Evolutionary conservation across 2,329 filamentous ascomycete species (phyloP).

Genomic region (Sclerotinia subarctica): DNA sequence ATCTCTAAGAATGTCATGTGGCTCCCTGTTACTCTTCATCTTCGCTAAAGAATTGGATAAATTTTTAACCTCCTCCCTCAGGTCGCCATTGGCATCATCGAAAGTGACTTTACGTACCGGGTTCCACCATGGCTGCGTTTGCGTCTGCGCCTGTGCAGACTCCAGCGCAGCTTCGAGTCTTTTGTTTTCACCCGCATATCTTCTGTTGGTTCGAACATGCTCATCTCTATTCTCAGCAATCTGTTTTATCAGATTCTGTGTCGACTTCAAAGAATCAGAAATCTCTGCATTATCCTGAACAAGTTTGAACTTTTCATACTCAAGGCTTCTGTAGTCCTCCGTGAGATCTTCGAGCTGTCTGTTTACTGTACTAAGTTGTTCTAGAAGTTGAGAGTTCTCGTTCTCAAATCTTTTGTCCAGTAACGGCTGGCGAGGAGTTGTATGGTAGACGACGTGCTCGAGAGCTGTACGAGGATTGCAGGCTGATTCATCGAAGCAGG

Average conservation of each 20-base stretch:
- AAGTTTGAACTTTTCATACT: neutral
- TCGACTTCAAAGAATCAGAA: neutral
- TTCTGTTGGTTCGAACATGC: neutral
- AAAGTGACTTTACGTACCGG: neutral
- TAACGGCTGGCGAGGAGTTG: neutral
- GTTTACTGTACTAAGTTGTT: neutral
- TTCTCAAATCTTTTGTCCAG: neutral
- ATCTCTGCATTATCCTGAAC: neutral
- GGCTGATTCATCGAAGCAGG: neutral
- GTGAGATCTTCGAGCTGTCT: neutral
- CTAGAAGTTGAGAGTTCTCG: neutral
- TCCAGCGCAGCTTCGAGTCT: neutral
- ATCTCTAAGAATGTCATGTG: conserved; percentile 5
- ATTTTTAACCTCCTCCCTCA: neutral
- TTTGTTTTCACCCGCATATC: neutral
- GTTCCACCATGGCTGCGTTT: neutral
- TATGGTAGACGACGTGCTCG: neutral
- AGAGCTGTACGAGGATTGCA: neutral
- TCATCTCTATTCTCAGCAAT: conserved; percentile 8
- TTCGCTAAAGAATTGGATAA: neutral
- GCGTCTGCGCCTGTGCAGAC: neutral
- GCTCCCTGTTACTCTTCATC: neutral
- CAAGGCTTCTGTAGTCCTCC: neutral
- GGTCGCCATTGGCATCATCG: neutral
- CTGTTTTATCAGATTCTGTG: neutral